Evolutionary conservation across 768 basidiomycete species (phyloP).

Genomic region (Cystobasidiopsis lactophilus): DNA sequence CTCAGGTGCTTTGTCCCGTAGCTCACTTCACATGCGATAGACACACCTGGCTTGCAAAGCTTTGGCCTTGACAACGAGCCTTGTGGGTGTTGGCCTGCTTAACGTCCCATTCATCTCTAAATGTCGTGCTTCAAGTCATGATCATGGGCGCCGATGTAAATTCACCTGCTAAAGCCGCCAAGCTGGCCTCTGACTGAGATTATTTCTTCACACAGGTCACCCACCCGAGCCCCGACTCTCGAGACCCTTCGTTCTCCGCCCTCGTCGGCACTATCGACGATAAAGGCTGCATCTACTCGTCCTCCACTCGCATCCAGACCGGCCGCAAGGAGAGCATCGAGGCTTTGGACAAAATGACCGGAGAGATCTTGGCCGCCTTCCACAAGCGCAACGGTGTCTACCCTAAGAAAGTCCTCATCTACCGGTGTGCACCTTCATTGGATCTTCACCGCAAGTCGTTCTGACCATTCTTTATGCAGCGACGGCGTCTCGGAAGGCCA

Average conservation of each 20-base stretch:
- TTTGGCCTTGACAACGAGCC: too few relatives aligned
- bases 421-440: background rate
- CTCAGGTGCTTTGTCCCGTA: too few relatives aligned
- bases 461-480: background rate
- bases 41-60: too few relatives aligned
- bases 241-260: constrained; percentile 13
- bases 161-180: too few relatives aligned
- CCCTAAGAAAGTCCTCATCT: constrained; percentile 5
- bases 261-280: constrained; percentile 12
- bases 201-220: too few relatives aligned
- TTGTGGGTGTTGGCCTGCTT: too few relatives aligned
- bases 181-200: too few relatives aligned
- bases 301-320: constrained; percentile 11
- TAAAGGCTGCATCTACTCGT: constrained; percentile 4
- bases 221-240: constrained; percentile 12
- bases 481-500: constrained; percentile 13
- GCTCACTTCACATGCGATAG: too few relatives aligned
- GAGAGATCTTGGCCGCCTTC: constrained; percentile 1
- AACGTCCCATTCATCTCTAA: too few relatives aligned
- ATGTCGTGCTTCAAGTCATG: too few relatives aligned
- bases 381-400: constrained; percentile 2
- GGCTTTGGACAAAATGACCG: constrained; percentile 6
- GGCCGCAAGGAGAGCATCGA: constrained; percentile 6
- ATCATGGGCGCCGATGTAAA: constrained; percentile 9
- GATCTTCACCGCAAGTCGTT: too few relatives aligned